Base-by-base conservation (phyloP, 352 stramenopile species). In the Globisporangium heterothallicum region DNA sequence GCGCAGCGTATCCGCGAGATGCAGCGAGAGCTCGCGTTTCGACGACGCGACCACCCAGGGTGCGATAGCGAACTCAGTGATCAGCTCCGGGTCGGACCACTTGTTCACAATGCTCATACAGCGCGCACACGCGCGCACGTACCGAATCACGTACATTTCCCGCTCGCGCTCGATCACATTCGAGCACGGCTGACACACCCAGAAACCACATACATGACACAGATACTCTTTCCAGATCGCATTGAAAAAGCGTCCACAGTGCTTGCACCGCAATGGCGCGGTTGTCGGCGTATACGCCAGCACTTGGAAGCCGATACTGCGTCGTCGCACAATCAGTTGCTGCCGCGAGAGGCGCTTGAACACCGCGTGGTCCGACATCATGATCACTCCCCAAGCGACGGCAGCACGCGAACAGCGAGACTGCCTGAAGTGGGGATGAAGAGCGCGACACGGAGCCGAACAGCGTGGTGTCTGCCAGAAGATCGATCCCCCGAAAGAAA, bases 51-150 rank as follows among this genome's bases (percentile, higher is more conserved):
- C 35, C 2, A 79, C 56, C 70, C 63, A 82, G 4, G 68, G 56
- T 14, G 61, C 42, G 9, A 58, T 29, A 13, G 66, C 49, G 21
- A 61, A 71, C 25, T 70, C 53, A 6, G 48, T 41, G 22, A 82
- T 47, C 18, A 72, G 41, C 25, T 73, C 67, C 4, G 68, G 49
- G 24, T 82, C 68, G 10, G 63, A 56, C 59, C 75, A 68, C 53
- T 85, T 82, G 68, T 78, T 85, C 48, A 69, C 21, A 58, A 74
- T 67, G 22, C 49, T 63, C 41, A 72, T 62, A 51, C 74, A 85
- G 19, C 49, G 42, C 44, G 60, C 53, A 57, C 74, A 85, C 30
- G 61, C 66, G 52, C 74, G 74, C 26, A 85, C 62, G 46, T 74
- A 82, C 24, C 67, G 62, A 18, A 85, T 64, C n/a, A 52, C 51